These are phyloP conservation scores for Castanopsis chinensis DNA, from an alignment of 306 rosid genomes.

Conservation along the genomic window DNA sequence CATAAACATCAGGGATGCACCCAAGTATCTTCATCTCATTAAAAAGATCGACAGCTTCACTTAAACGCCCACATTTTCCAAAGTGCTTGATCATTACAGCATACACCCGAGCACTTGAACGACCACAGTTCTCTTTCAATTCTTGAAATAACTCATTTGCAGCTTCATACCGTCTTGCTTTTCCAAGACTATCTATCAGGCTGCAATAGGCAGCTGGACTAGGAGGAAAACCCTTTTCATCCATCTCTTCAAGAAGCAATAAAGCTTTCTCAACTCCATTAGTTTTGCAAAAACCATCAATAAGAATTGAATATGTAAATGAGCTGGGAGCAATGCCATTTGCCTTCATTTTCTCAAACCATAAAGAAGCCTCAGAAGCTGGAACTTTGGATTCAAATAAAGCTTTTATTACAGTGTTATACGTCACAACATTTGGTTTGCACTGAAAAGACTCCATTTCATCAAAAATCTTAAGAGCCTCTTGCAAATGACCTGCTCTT, in stretches of 20 bases:
- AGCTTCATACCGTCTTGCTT: slow-evolving; percentile 84
- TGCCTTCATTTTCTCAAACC: slow-evolving; percentile 88
- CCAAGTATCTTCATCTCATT: slow-evolving; percentile 82
- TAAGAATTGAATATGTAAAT: slow-evolving; percentile 83
- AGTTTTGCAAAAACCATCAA: slow-evolving; percentile 91
- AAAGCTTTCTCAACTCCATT: slow-evolving; percentile 81
- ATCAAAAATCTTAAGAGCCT: slow-evolving; percentile 54
- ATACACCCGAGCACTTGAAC: slow-evolving; percentile 87
- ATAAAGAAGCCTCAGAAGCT: slow-evolving; percentile 52
- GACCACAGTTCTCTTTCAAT: slow-evolving; percentile 83
- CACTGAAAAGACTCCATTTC: slow-evolving; percentile 63
- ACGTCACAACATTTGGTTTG: slow-evolving; percentile 77
- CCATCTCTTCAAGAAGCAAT: slow-evolving; percentile 98
- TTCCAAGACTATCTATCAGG: slow-evolving; percentile 87
- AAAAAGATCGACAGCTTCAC: slow-evolving; percentile 73
- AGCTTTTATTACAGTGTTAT: slow-evolving; percentile 70
- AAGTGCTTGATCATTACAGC: slow-evolving; percentile 96
- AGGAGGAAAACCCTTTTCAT: slow-evolving; percentile 89
- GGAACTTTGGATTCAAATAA: slow-evolving; percentile 73
- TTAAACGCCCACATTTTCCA: slow-evolving; percentile 77
- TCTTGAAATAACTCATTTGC: slow-evolving; percentile 90
- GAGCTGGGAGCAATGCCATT: slow-evolving; percentile 74
- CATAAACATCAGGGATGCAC: slow-evolving; percentile 75
- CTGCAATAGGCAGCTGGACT: slow-evolving; percentile 98
- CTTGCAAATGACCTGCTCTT: slow-evolving; percentile 62